These are phyloP conservation scores for Paramecium octaurelia DNA, from an alignment of 73 alveolate genomes.

Conservation along the genomic window DNA sequence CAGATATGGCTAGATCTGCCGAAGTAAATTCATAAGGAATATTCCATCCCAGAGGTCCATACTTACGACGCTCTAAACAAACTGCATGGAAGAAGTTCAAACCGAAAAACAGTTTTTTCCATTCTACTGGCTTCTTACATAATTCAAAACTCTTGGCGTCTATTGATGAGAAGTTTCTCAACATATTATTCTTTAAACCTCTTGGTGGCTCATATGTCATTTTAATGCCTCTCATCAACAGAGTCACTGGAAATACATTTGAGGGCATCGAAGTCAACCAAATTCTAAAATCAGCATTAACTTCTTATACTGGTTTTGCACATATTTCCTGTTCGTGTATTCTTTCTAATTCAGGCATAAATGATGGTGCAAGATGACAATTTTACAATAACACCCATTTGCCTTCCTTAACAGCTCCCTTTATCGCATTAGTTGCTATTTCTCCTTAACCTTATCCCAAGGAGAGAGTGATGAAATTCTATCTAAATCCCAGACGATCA, in stretches of 20 bases:
- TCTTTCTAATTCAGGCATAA: constrained; percentile 96
- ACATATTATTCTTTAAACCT: constrained; percentile 94
- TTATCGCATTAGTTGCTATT: constrained; percentile 91
- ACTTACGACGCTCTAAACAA: constrained; percentile 98
- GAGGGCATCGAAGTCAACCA: constrained; percentile 99
- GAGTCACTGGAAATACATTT: constrained; percentile 94
- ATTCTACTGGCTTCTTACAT: constrained; percentile 81
- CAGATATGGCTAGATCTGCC: constrained; percentile 72
- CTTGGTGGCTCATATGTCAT: constrained; percentile 98
- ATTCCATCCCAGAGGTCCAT: constrained; percentile 99
- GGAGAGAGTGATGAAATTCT: constrained; percentile 85
- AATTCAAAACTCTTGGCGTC: constrained; percentile 89
- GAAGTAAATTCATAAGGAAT: constrained; percentile 99
- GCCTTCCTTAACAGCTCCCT: constrained; percentile 88
- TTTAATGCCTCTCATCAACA: constrained; percentile 93
- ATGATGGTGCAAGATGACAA: constrained; percentile 97
- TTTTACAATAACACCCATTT: constrained; percentile 97
- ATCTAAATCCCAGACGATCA: constrained; percentile 73
- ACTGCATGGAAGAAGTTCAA: constrained; percentile 98
- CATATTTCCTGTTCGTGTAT: constrained; percentile 51
- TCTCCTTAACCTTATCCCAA: constrained; percentile 97
- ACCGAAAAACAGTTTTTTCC: constrained; percentile 93
- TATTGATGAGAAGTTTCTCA: constrained; percentile 85
- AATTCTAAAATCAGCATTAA: constrained; percentile 82
- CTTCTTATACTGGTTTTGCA: neutral